Base-by-base conservation (phyloP, 148 eudicot genomes). In the Chenopodium formosanum region DNA sequence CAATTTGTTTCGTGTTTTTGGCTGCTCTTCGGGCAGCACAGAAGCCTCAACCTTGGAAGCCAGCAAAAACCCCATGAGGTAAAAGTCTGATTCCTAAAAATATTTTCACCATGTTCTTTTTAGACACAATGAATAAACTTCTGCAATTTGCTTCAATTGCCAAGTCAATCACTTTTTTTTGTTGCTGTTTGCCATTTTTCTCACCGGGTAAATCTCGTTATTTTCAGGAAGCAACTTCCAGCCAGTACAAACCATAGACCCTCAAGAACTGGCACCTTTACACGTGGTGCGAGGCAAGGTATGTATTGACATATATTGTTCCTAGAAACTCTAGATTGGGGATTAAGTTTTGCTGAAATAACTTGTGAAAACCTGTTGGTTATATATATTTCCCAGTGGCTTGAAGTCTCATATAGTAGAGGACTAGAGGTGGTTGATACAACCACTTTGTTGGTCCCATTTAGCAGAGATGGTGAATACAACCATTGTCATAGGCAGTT, bases 21-120 rank as follows among this genome's bases (percentile, higher is more conserved):
- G 99, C 58, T 86, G 91, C 82, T 85, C 86, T 72, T 75, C 91
- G 79, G 93, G 91, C 46, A 92, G 97, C 84, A 84, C 97, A 47
- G 99, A 95, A 82, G 92, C 94, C 80, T 88, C 94, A 77, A 93
- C 97, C 66, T 86, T 93, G 84, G 99, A 95, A 86, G 99, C 99
- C 74, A 92, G 97, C 91, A 95, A 91, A 86, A 95, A 95, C 72
- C 99, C 99, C n/a, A 95, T 88, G 92, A 92, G 99, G 99, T 95
- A 22, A 19, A 79, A 52, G 16, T 40, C n/a, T 76, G 11, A 70
- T 46, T 63, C 17, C 34, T 9, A 6, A 11, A 58, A 56, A 50
- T 25, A 20, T 62, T 20, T n/a, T 67, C 62, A 16, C 44, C 1
- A 17, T 48, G 23, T 67, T 11, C 4, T 9, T 47, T 70, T 5